Evolutionary conservation across 768 basidiomycete genomes (phyloP).

Genomic region (Amanita rimosa): DNA sequence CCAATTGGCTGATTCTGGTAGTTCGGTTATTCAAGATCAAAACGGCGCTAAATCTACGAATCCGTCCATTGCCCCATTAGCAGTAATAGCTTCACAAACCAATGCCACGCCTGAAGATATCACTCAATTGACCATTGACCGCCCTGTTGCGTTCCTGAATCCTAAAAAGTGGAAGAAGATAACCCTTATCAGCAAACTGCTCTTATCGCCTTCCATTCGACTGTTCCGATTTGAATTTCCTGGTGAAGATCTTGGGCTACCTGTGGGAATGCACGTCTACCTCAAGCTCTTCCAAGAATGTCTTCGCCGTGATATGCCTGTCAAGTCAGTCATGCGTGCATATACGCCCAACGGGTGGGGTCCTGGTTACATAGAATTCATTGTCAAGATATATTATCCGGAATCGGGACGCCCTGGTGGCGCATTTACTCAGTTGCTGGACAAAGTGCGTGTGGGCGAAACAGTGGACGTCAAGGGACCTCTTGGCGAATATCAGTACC

Average conservation of each 20-base stretch:
- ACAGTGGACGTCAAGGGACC: constrained; percentile 48
- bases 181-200: constrained; percentile 22
- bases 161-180: constrained; percentile 37
- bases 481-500: constrained; percentile 44
- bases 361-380: constrained; percentile 36
- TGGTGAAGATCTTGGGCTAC: constrained; percentile 36
- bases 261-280: constrained; percentile 50
- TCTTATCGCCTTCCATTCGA: constrained; percentile 36
- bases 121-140: background rate
- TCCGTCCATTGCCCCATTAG: constrained; percentile 9
- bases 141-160: constrained; percentile 22
- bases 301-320: constrained; percentile 9
- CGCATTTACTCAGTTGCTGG: constrained; percentile 36
- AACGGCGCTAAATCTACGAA: background rate
- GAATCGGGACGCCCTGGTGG: constrained; percentile 29
- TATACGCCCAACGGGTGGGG: constrained; percentile 38
- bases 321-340: constrained; percentile 40
- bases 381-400: constrained; percentile 44
- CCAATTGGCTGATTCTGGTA: constrained; percentile 20
- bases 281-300: constrained; percentile 31
- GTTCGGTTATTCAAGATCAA: background rate
- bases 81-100: too few species aligned
- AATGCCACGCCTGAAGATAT: background rate
- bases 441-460: constrained; percentile 36
- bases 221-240: constrained; percentile 40